Evolutionary conservation across 768 basidiomycete species (phyloP).

Genomic region (Gelatoporia subvermispora): DNA sequence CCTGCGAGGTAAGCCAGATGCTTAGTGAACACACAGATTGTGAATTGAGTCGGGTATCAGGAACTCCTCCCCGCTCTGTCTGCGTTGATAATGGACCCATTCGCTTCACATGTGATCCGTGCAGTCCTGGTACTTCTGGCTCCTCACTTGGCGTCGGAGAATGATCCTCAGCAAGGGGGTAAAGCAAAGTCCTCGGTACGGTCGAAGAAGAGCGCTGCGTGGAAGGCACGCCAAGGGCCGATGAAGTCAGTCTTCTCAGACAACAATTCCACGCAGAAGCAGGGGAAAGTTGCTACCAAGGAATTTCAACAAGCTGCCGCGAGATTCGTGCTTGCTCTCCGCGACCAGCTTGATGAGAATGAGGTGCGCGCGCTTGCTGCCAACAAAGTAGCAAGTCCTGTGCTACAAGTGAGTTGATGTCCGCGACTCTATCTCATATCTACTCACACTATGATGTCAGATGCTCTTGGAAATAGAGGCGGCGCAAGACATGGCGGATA

Average conservation of each 20-base stretch:
- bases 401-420: slow-evolving; percentile 51
- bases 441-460: slow-evolving; percentile 31
- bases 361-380: slow-evolving; percentile 76
- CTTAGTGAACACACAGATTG: background rate
- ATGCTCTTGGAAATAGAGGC: slow-evolving; percentile 82
- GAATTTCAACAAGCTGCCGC: slow-evolving; percentile 43
- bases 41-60: slow-evolving; percentile 30
- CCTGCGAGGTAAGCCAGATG: slow-evolving; percentile 48
- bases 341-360: slow-evolving; percentile 53
- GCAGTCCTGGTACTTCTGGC: slow-evolving; percentile 75
- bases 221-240: slow-evolving; percentile 75
- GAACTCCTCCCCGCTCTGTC: slow-evolving; percentile 66
- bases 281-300: slow-evolving; percentile 17
- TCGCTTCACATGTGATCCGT: slow-evolving; percentile 87
- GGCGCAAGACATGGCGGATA: slow-evolving; percentile 51
- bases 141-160: slow-evolving; percentile 45
- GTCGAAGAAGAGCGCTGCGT: slow-evolving; percentile 82
- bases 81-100: slow-evolving; percentile 73
- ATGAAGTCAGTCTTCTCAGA: slow-evolving; percentile 75
- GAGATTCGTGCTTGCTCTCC: slow-evolving; percentile 46
- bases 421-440: background rate
- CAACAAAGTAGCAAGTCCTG: slow-evolving; percentile 72
- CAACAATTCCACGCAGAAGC: slow-evolving; percentile 22
- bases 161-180: slow-evolving; percentile 26
- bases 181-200: slow-evolving; percentile 42